Evolutionary conservation across 495 filamentous ascomycete species (phyloP).

Genomic region (Penicillium macrosclerotiorum): DNA sequence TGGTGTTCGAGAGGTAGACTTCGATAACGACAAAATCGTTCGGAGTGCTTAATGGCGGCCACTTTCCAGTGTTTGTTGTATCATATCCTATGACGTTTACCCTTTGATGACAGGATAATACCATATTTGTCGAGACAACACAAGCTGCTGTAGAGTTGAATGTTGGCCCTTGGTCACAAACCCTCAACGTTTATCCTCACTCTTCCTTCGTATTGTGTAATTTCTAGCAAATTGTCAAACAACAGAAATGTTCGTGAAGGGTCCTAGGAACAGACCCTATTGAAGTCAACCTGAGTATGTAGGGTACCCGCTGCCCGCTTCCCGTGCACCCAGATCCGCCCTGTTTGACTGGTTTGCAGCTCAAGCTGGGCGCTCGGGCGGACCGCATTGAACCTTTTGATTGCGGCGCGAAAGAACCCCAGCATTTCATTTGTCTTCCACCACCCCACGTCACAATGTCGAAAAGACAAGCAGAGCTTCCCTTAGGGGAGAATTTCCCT

Average conservation of each 20-base stretch:
- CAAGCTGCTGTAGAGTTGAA: constrained; percentile 6
- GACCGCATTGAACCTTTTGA: constrained; percentile 6
- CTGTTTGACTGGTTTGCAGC: constrained; percentile 48
- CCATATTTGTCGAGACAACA: constrained; percentile 7
- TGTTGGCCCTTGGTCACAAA: too few species aligned
- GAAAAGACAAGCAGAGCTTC: constrained; percentile 75
- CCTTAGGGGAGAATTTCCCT: constrained; percentile 62
- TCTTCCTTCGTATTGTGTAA: neutral
- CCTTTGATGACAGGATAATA: constrained; percentile 28
- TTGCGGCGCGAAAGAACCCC: constrained; percentile 13
- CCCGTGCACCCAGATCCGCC: too few species aligned
- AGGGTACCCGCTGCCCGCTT: too few species aligned
- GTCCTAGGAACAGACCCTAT: too few species aligned
- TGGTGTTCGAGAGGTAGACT: constrained; percentile 76
- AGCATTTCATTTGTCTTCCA: constrained; percentile 7
- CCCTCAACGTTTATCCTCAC: neutral
- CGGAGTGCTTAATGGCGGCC: constrained; percentile 56
- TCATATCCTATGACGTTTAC: constrained; percentile 42
- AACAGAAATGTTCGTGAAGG: too few species aligned
- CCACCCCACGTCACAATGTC: constrained; percentile 50
- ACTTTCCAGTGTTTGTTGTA: constrained; percentile 37
- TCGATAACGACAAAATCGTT: constrained; percentile 73
- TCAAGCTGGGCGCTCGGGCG: constrained; percentile 11
- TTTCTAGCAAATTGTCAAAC: too few species aligned
- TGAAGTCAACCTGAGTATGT: too few species aligned